Base-by-base conservation (phyloP, 768 basidiomycete genomes). In the Leccinum boreale region DNA sequence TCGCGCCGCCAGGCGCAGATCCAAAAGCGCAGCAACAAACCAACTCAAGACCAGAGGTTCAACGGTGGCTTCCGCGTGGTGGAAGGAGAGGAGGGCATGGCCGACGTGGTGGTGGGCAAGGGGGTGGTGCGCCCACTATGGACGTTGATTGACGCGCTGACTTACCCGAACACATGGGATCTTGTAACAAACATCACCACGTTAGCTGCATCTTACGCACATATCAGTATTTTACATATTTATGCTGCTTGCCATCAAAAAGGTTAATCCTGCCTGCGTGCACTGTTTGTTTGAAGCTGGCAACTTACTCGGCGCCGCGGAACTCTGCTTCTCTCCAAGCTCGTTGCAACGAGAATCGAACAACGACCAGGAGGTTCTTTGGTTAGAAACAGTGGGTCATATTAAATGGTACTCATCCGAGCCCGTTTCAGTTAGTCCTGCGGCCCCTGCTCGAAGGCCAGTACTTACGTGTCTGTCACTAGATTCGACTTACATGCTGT, bases 1-100 rank as follows among this genome's bases (percentile, higher is more conserved):
- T 88, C 28, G 84, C 85, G 28, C 89, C 89, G 0, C 88, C 87
- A 12, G 87, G 87, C 8, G 70, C 82, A 5, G 77, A 89, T 58
- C 77, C 81, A 0, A 77, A 79, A 31, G 80, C 81, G 3, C 82
- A 87, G 63, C 79, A 77, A 55, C 65, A 50, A 5, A 68, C 63
- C 15, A 53, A 62, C 19, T 39, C 61, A 42, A 68, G 70, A 49
- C 15, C 46, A 31, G 71, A 72, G 1, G 58, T 54, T 3, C 68
- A 62, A 33, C 64, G 60, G n/a, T 70, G 71, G 71, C 59, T 58
- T 3, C 39, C 39, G 4, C 72, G 71, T 17, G 71, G 72, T 0
- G 63, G 39, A n/a, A 72, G 50, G 51, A 62, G 15, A 45, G 60
- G 70, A 10, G 64, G 63, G 2, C 64, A 70, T 21, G 47, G 66